Evolutionary conservation across 2,329 filamentous ascomycete genomes (phyloP), one percentile per base, ranked within the genome.

Genomic region (Ophidiomyces ophidiicola): DNA sequence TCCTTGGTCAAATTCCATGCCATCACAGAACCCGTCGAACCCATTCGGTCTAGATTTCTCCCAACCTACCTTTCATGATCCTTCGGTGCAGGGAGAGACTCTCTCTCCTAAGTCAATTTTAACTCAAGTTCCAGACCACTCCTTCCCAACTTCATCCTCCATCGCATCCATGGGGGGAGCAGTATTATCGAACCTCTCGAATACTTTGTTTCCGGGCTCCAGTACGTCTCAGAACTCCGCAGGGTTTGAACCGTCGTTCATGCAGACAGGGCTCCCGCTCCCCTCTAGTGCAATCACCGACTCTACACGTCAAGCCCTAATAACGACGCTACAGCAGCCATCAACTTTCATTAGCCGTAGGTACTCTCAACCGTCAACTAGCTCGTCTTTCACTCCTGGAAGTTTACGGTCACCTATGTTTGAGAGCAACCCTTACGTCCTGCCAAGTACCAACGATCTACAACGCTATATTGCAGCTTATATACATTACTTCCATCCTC

Each of bases 391-490:
- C 32, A 56, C 57, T 41, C 4, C 26, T 10, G 32, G 32, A 23
- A 23, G 31, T 18, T 18, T 36, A 17, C 26, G 32, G 6, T 58
- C 53, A 44, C 53, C 58, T 39, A 43, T 38, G 19, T 35, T 44
- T 29, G 38, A 34, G 24, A 41, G 11, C 20, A 44, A 24, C 20
- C 25, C 41, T 15, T 36, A 65, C 50, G 71, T 65, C 48, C 70
- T 94, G 42, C 87, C 88, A 38, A 85, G 74, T 62, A 88, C 84
- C 23, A 70, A 74, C 55, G 85, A 94, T 56, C 75, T 96, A 46
- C 86, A 92, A 59, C 81, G 85, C 57, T 94, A 87, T 60, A 82
- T 94, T 46, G 78, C 78, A 48, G 81, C 87, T 44, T 96, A 94
- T 62, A 77, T 96, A 53, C 78, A 78, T 48, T 93, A 84, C 58